Conservation (phyloP, 2,329 filamentous ascomycete genomes). For the Microascus cirrosus region DNA sequence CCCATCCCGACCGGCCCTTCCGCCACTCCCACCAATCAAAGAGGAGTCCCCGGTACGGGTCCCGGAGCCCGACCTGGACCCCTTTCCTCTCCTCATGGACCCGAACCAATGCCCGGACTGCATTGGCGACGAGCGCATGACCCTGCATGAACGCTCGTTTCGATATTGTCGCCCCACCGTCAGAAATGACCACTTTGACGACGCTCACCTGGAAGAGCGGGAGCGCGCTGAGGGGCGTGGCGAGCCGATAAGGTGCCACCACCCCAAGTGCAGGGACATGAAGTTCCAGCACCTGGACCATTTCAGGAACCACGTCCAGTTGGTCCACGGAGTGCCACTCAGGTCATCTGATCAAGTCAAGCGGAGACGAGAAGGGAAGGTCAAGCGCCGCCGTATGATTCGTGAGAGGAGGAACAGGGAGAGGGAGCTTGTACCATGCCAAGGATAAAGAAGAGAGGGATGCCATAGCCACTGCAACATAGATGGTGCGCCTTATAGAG, state of each 20-base stretch:
- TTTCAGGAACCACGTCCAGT: constrained; percentile 9
- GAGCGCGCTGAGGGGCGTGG: constrained; percentile 7
- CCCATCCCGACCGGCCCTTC: neutral
- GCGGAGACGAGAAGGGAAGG: neutral
- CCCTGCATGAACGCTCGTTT: constrained; percentile 9
- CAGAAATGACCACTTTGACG: constrained; percentile 13
- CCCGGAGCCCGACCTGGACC: constrained; percentile 4
- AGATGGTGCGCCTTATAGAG: no score
- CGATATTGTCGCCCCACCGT: constrained; percentile 7
- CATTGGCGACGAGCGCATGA: constrained; percentile 9
- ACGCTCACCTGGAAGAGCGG: constrained; percentile 9
- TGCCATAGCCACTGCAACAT: neutral
- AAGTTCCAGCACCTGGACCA: constrained; percentile 9
- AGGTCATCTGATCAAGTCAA: constrained; percentile 6
- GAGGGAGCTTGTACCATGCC: neutral
- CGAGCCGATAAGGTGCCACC: constrained; percentile 8
- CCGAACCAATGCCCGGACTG: constrained; percentile 10
- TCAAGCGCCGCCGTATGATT: neutral
- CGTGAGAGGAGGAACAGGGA: neutral
- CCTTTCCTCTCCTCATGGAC: constrained; percentile 11
- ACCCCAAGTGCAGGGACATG: constrained; percentile 6
- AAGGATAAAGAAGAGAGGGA: neutral
- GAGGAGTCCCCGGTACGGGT: neutral
- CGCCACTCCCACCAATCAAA: neutral
- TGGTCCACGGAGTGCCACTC: constrained; percentile 7